Base-by-base conservation (phyloP, 805 yeast species). In the Sungouiella blattae region DNA sequence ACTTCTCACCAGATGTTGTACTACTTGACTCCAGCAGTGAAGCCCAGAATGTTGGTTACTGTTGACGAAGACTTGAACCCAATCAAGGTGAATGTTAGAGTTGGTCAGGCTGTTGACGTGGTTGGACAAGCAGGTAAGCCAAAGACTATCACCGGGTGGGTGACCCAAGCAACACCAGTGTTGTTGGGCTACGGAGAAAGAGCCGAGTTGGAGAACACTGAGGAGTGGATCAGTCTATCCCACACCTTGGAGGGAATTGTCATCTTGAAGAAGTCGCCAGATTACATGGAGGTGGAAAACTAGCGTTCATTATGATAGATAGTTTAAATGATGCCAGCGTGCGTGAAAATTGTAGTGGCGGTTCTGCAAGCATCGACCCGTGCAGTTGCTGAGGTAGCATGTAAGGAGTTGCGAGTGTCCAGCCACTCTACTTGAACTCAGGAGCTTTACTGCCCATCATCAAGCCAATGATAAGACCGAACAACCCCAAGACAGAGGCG, bases 101-200 rank as follows among this genome's bases (percentile, higher is more conserved):
- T 93, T 20, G 99, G 99, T 44, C 97, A 91, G 66, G 98, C 98
- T 5, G 98, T 93, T 18, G 98, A 93, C 58, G 87, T 89, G 26
- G 98, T 93, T 43, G 99, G 98, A 22, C 98, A 91, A 62, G 99
- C 98, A 0, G 99, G 99, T 67, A 87, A 87, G 51, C 99, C 98
- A 32, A 93, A 93, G 71, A 89, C 97, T 9, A 93, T 93, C 31
- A 93, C 99, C 4, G 99, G 99, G 24, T 93, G 98, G 98, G 98
- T 93, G 14, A 93, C 99, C 1, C 98, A 93, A 55, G 85, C 93
- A 4, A 93, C 99, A 0, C 99, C 99, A 0, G 99, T 93, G 14
- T 69, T 93, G 50, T 71, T 93, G 37, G 89, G 93, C 26, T 80
- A 81, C 50, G 98, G 98, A 28, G 99, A 93, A 62, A 75, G 97